phyloP scores from a whole-genome alignment of 306 rosid species.

The Cucumis sativus region Cucumber_9930_V3 NC_026657.2:921501-922000 shows the following conservation, averaged over 20 bases:
- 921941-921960: conserved; percentile 53
- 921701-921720: background rate
- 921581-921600: no score
- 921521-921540: no score
- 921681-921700: no score
- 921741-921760: background rate
- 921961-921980: conserved; percentile 70
- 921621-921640: no score
- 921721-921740: background rate
- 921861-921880: conserved; percentile 27
- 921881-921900: conserved; percentile 56
- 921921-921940: conserved; percentile 95
- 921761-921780: background rate
- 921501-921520: no score
- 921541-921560: no score
- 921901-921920: conserved; percentile 70
- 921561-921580: no score
- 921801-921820: background rate
- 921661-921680: no score
- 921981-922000: conserved; percentile 27
- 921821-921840: background rate
- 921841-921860: background rate
- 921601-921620: no score
- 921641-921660: no score
- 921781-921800: background rate